Percentiles rank a stretch among this genome's conserved stretches.
Evolutionary conservation across 139 green algal species (phyloP).

Genomic region (Marvania coccoides): DNA sequence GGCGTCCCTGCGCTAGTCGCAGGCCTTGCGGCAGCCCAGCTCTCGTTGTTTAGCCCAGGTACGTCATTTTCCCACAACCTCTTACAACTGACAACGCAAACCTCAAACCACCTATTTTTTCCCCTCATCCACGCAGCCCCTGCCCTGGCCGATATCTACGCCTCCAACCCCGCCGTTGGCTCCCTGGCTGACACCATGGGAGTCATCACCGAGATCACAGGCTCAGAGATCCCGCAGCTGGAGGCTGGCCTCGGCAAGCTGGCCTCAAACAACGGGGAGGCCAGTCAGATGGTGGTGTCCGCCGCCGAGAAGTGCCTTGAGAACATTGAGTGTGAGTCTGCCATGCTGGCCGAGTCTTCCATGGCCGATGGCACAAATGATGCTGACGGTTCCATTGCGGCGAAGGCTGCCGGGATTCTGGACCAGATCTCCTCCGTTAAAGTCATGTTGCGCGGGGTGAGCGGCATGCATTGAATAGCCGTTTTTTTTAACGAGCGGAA

Average conservation of each 20-base stretch:
- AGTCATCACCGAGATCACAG: not conserved
- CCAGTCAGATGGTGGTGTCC: no score
- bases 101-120: no score
- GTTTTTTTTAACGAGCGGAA: no score
- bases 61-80: no score
- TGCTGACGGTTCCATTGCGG: not conserved
- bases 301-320: not conserved
- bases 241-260: not conserved
- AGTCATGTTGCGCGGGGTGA: not conserved
- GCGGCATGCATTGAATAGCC: not conserved
- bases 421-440: not conserved
- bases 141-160: no score
- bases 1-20: no score
- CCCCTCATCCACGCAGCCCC: no score
- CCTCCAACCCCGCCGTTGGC: no score
- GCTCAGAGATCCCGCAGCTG: not conserved
- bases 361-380: not conserved
- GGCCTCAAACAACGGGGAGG: not conserved
- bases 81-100: no score
- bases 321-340: not conserved
- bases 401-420: not conserved
- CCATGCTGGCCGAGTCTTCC: not conserved
- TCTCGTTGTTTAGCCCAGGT: no score
- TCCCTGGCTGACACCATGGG: no score
- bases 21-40: no score